Conservation (phyloP, 139 green algal species). For the Nannochloris sp. region DNA sequence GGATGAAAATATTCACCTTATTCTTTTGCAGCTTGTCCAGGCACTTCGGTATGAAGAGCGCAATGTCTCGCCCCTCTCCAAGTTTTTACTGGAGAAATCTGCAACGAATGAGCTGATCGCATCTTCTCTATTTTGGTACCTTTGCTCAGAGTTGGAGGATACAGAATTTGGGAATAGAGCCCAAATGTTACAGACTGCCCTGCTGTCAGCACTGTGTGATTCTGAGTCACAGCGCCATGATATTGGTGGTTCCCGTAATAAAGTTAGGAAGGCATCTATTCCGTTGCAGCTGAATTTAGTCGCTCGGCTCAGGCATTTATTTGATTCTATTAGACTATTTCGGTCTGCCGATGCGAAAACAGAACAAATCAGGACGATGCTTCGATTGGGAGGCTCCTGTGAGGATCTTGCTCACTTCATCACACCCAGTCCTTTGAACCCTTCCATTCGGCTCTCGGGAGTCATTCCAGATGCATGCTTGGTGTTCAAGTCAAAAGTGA, state of each 20-base stretch:
- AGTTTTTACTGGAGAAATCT: constrained; percentile 68
- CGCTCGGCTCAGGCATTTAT: constrained; percentile 48
- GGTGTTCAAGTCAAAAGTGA: constrained; percentile 87
- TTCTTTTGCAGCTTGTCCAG: constrained; percentile 91
- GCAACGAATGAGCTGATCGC: constrained; percentile 48
- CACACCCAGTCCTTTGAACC: constrained; percentile 74
- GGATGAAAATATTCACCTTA: constrained; percentile 82
- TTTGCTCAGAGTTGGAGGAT: constrained; percentile 80
- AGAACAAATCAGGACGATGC: constrained; percentile 31
- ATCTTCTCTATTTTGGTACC: constrained; percentile 75
- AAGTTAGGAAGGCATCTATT: constrained; percentile 30
- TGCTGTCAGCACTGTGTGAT: constrained; percentile 15
- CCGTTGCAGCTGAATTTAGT: constrained; percentile 63
- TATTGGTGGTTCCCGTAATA: not conserved
- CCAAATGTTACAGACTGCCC: constrained; percentile 32
- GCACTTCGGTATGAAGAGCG: constrained; percentile 82
- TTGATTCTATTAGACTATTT: constrained; percentile 41
- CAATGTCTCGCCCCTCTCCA: constrained; percentile 50
- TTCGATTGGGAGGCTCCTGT: constrained; percentile 36
- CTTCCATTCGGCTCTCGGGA: constrained; percentile 51
- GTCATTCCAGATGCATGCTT: constrained; percentile 62
- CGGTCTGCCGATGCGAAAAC: constrained; percentile 33
- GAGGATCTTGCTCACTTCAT: constrained; percentile 48
- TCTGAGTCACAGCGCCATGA: not conserved
- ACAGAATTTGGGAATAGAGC: constrained; percentile 51